These are phyloP conservation scores for Kokia cookei DNA, from an alignment of 441 rosid genomes.

Conservation along the genomic window DNA sequence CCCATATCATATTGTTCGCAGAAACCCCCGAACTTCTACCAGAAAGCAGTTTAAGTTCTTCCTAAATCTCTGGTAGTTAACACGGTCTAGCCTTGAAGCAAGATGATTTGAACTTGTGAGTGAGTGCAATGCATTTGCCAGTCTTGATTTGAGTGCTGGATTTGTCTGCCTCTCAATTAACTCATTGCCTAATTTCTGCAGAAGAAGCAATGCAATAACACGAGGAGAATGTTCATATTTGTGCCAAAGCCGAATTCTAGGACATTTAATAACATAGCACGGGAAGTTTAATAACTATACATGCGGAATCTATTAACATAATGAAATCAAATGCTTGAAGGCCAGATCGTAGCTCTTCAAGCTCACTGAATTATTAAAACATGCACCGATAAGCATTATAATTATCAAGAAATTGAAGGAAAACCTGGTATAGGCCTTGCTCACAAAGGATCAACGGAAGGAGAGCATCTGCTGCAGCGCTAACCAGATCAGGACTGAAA, in stretches of 20 bases:
- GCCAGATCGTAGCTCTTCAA: neutral
- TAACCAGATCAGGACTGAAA: slow-evolving; percentile 80
- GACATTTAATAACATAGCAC: neutral
- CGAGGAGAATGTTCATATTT: neutral
- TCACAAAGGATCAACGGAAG: slow-evolving; percentile 93
- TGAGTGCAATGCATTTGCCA: slow-evolving; percentile 65
- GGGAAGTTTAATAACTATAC: neutral
- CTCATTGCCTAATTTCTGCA: slow-evolving; percentile 75
- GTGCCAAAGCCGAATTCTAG: neutral
- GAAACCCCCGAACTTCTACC: slow-evolving; percentile 83
- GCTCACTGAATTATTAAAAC: neutral
- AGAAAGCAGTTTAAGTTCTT: slow-evolving; percentile 79
- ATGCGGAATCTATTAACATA: neutral
- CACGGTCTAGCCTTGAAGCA: slow-evolving; percentile 68
- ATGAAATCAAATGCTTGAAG: neutral
- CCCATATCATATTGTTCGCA: slow-evolving; percentile 36
- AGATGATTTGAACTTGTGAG: slow-evolving; percentile 88
- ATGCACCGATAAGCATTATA: neutral
- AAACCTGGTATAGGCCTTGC: slow-evolving; percentile 84
- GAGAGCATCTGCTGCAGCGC: slow-evolving; percentile 95
- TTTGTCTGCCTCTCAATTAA: slow-evolving; percentile 71
- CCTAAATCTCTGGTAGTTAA: slow-evolving; percentile 87
- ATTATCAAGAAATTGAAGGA: neutral
- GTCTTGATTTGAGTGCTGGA: slow-evolving; percentile 52
- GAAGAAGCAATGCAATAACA: neutral